Conservation (phyloP, 306 rosid species). For the Trifolium dubium region DNA sequence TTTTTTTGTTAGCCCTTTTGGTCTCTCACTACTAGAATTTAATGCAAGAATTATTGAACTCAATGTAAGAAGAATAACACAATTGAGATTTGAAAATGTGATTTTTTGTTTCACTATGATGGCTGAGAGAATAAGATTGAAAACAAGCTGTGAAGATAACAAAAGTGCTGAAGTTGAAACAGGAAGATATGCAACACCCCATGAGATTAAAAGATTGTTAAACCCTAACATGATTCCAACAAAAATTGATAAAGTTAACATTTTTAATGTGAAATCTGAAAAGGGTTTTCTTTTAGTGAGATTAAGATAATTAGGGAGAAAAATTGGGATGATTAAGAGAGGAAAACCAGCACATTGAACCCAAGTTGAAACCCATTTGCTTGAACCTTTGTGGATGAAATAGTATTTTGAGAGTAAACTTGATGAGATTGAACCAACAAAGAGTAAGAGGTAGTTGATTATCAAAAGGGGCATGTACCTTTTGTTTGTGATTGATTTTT, state of each 20-base stretch:
- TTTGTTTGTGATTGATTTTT: slow-evolving; percentile 38
- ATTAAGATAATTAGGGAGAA: slow-evolving; percentile 42
- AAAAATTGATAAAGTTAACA: slow-evolving; percentile 38
- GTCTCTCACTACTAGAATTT: slow-evolving; percentile 50
- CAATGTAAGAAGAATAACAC: slow-evolving; percentile 64
- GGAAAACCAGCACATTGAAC: slow-evolving; percentile 76
- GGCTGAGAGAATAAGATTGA: slow-evolving; percentile 69
- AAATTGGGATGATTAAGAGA: slow-evolving; percentile 54
- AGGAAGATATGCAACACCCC: slow-evolving; percentile 65
- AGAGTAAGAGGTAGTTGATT: slow-evolving; percentile 57
- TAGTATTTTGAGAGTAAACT: slow-evolving; percentile 68
- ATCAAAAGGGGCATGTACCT: slow-evolving; percentile 57
- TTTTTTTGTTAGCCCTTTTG: slow-evolving; percentile 31
- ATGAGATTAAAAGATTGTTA: slow-evolving; percentile 64
- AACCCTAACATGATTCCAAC: slow-evolving; percentile 69
- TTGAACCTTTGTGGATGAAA: slow-evolving; percentile 71
- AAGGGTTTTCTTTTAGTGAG: slow-evolving; percentile 56
- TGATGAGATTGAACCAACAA: slow-evolving; percentile 64
- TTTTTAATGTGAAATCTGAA: slow-evolving; percentile 43
- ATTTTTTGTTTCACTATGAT: slow-evolving; percentile 67
- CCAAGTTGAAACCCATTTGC: slow-evolving; percentile 75
- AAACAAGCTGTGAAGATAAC: slow-evolving; percentile 63
- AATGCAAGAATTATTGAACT: slow-evolving; percentile 63
- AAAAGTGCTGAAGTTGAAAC: slow-evolving; percentile 78
- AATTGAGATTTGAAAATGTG: slow-evolving; percentile 69